phyloP scores from a whole-genome alignment of 306 rosid genomes.

The Quercus mongolica region DNA sequence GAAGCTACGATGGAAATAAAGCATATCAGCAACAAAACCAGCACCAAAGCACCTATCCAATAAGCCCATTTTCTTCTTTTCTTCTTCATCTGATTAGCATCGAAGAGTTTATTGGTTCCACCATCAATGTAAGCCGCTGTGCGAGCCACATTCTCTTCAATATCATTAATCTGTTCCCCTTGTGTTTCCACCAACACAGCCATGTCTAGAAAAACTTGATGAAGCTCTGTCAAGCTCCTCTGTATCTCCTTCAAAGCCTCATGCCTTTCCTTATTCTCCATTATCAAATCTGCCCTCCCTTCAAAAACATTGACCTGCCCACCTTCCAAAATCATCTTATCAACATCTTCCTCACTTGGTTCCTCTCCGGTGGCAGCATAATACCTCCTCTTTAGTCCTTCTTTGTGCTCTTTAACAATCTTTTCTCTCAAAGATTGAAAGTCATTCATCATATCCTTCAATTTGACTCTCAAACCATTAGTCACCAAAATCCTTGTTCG shows the following conservation, averaged over 20 bases:
- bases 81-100: slow-evolving; percentile 67
- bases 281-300: slow-evolving; percentile 54
- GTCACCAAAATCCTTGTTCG: slow-evolving; percentile 71
- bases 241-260: slow-evolving; percentile 76
- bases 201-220: slow-evolving; percentile 94
- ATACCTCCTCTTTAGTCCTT: slow-evolving; percentile 73
- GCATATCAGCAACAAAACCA: slow-evolving; percentile 63
- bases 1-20: slow-evolving; percentile 52
- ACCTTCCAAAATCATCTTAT: slow-evolving; percentile 59
- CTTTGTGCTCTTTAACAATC: slow-evolving; percentile 68
- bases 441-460: slow-evolving; percentile 70
- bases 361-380: slow-evolving; percentile 53
- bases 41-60: slow-evolving; percentile 60
- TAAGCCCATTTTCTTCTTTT: slow-evolving; percentile 47
- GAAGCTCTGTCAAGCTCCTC: slow-evolving; percentile 85
- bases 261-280: slow-evolving; percentile 50
- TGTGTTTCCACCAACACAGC: slow-evolving; percentile 84
- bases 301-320: slow-evolving; percentile 53
- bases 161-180: slow-evolving; percentile 69
- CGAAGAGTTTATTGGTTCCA: slow-evolving; percentile 66
- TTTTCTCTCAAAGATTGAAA: slow-evolving; percentile 68
- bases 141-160: slow-evolving; percentile 70
- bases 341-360: slow-evolving; percentile 65
- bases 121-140: slow-evolving; percentile 55
- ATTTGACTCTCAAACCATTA: slow-evolving; percentile 67